phyloP scores from a whole-genome alignment of 805 yeast genomes.

The Naumovozyma baii region DNA sequence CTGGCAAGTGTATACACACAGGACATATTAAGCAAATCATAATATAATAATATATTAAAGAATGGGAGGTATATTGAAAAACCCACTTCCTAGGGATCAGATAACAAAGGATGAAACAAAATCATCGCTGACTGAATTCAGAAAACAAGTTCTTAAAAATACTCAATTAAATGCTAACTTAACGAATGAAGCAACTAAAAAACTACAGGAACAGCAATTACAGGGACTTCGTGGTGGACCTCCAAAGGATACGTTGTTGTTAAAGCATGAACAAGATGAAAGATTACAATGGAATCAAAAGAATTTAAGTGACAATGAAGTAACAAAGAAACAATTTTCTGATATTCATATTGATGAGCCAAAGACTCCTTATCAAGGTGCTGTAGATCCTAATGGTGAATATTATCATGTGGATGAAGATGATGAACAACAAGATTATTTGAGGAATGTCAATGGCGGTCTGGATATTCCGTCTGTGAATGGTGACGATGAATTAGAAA shows the following conservation, averaged over 20 bases:
- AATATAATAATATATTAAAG: neutral
- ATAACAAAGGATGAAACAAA: conserved; percentile 15
- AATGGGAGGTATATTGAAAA: conserved; percentile 46
- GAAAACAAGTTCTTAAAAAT: conserved; percentile 71
- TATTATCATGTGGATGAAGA: conserved; percentile 65
- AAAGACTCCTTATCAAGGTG: conserved; percentile 90
- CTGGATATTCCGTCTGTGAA: neutral
- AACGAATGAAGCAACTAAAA: conserved; percentile 17
- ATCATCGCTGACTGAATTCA: conserved; percentile 32
- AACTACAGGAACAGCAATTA: neutral
- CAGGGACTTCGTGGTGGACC: conserved; percentile 3
- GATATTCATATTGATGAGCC: conserved; percentile 71
- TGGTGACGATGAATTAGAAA: conserved; percentile 36
- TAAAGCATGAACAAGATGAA: conserved; percentile 28
- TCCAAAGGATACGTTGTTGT: conserved; percentile 27
- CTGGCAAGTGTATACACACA: no score
- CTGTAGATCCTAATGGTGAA: conserved; percentile 73
- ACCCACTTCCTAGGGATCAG: conserved; percentile 30
- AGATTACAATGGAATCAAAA: conserved; percentile 79
- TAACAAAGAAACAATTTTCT: conserved; percentile 58
- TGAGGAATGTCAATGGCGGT: conserved; percentile 42
- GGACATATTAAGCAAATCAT: no score
- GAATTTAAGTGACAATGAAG: conserved; percentile 50
- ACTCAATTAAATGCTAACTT: conserved; percentile 65
- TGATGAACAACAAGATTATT: conserved; percentile 19